Evolutionary conservation across 306 rosid species (phyloP).

Genomic region (Citrullus mucosospermus): DNA sequence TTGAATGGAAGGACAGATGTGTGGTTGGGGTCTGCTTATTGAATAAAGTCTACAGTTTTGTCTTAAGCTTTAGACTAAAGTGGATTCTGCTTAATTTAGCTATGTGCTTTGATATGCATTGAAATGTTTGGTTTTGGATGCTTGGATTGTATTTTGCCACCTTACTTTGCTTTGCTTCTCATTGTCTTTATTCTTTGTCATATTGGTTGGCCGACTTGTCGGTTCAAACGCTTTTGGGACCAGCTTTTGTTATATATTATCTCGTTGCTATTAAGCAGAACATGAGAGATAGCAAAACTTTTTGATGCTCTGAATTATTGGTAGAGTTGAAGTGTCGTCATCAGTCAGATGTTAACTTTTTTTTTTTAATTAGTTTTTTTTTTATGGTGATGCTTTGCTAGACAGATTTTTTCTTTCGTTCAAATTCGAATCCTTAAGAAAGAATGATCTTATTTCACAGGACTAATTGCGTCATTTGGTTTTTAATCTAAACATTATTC

Average conservation of each 20-base stretch:
- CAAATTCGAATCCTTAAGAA: not conserved
- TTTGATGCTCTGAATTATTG: slow-evolving; percentile 4
- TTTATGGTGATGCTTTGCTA: not conserved
- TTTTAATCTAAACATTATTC: not conserved
- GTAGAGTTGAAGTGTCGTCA: slow-evolving; percentile 1
- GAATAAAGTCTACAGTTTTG: not conserved
- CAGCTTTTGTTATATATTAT: not conserved
- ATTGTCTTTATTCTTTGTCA: not conserved
- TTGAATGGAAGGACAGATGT: not conserved
- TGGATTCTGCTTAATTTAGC: not conserved
- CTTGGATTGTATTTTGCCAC: not conserved
- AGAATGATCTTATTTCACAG: not conserved
- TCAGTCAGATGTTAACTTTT: not conserved
- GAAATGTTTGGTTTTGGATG: not conserved
- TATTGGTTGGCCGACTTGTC: slow-evolving; percentile 1
- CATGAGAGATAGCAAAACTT: not conserved
- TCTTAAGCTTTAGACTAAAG: not conserved
- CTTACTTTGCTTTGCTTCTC: not conserved
- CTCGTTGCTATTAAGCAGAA: not conserved
- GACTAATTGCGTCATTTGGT: not conserved
- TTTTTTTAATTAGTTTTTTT: not conserved
- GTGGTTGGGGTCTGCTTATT: slow-evolving; percentile 5
- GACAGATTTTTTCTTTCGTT: not conserved
- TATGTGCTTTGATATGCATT: not conserved
- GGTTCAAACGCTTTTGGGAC: not conserved